phyloP scores from a whole-genome alignment of 192 early-diverging fungal species.

The Haplosporangium gracile region DNA sequence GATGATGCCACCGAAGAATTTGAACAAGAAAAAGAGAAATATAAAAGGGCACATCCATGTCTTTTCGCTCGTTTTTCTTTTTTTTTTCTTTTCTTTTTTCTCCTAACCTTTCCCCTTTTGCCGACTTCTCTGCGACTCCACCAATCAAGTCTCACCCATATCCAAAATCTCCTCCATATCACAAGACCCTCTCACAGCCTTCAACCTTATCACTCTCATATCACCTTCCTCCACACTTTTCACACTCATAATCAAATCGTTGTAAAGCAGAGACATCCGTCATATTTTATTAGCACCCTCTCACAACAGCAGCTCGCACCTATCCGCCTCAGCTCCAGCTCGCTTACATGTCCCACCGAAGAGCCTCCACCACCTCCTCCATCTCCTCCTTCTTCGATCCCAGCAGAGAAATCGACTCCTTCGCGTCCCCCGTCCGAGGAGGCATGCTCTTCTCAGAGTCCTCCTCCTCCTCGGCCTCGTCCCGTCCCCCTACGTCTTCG shows the following conservation, averaged over 20 bases:
- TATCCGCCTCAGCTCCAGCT: background rate
- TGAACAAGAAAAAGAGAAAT: background rate
- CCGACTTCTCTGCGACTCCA: background rate
- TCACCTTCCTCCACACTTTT: background rate
- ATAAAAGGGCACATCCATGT: background rate
- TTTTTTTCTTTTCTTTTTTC: constrained; percentile 3
- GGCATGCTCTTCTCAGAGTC: constrained; percentile 21
- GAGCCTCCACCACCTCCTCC: constrained; percentile 44
- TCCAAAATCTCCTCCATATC: background rate
- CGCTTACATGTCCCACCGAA: constrained; percentile 43
- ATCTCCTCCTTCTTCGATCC: constrained; percentile 30
- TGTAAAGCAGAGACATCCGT: background rate
- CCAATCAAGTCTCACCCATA: background rate
- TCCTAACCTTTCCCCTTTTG: background rate
- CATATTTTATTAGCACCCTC: background rate
- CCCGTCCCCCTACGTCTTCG: background rate
- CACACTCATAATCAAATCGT: background rate
- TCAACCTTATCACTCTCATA: background rate
- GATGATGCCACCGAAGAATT: background rate
- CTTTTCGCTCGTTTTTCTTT: background rate
- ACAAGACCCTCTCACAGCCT: background rate
- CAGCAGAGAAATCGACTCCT: constrained; percentile 1
- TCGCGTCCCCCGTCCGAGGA: background rate
- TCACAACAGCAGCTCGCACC: background rate
- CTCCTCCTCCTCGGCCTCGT: background rate